Conservation (phyloP, 192 early-diverging fungal species). For the Gaertneriomyces sp. region DNA sequence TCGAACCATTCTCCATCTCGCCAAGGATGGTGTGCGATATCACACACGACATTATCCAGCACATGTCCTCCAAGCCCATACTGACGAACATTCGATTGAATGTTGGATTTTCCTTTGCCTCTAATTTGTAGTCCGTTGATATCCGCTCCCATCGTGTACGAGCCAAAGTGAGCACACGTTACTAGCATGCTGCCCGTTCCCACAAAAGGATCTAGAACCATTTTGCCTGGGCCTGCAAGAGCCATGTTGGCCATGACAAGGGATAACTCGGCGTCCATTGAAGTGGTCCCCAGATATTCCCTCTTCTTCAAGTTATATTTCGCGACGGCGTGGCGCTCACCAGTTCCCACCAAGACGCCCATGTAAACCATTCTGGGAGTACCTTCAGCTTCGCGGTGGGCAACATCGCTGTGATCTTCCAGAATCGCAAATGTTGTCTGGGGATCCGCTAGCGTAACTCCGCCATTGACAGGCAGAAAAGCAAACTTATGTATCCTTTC, state of each 20-base stretch:
- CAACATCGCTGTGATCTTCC: slow-evolving; percentile 62
- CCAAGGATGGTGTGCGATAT: slow-evolving; percentile 84
- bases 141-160: slow-evolving; percentile 87
- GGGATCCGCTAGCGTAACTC: slow-evolving; percentile 79
- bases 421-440: slow-evolving; percentile 69
- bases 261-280: slow-evolving; percentile 98
- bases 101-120: slow-evolving; percentile 63
- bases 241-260: slow-evolving; percentile 96
- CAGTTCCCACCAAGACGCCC: slow-evolving; percentile 65
- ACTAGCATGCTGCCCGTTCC: slow-evolving; percentile 91
- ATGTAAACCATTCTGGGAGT: slow-evolving; percentile 57
- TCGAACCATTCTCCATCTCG: slow-evolving; percentile 21
- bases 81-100: slow-evolving; percentile 73
- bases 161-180: slow-evolving; percentile 91
- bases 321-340: slow-evolving; percentile 70
- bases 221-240: slow-evolving; percentile 66
- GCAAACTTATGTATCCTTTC: slow-evolving; percentile 77
- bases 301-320: slow-evolving; percentile 93
- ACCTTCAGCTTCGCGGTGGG: slow-evolving; percentile 32
- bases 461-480: slow-evolving; percentile 80
- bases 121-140: slow-evolving; percentile 98
- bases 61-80: slow-evolving; percentile 72
- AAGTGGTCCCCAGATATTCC: slow-evolving; percentile 90
- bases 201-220: slow-evolving; percentile 95
- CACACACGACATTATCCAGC: slow-evolving; percentile 78